Evolutionary conservation across 2,329 filamentous ascomycete species (phyloP), one percentile per base, ranked within the genome.

Genomic region (Monosporascus sp.): DNA sequence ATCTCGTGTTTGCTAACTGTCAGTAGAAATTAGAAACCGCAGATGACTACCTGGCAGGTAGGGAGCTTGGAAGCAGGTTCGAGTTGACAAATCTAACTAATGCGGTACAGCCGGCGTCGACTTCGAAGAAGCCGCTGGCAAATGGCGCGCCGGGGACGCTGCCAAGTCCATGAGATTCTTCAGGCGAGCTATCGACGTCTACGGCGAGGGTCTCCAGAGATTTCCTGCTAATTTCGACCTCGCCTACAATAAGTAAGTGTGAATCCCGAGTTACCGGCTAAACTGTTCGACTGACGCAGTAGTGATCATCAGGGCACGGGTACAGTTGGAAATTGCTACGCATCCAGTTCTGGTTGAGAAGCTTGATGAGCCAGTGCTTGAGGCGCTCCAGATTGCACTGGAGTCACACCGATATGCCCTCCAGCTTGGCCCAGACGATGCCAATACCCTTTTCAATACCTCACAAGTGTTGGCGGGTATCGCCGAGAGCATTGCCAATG

Each of bases 131-230:
- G 83, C 83, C 5, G 87, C 85, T 7, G 85, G 87, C 57, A 91
- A 91, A 77, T 89, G 86, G 83, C 78, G 86, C 49, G 85, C 80
- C 38, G 87, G 87, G 22, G 87, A 91, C 66, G 78, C 84, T 20
- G 80, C 76, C 48, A 90, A 89, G 64, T 73, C 73, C 0, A 61
- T 72, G 50, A 65, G 74, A 47, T 83, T 83, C 60, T 84, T 82
- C 64, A 76, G 83, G 58, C 75, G 85, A 56, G 87, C 87, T 14
- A 78, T 89, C 50, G 79, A 87, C 50, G 76, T 78, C 45, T 91
- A 90, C 63, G 79, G 84, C 57, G 77, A 81, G 51, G 87, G 84
- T 14, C 65, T 90, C 35, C 71, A 72, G 48, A 81, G 75, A 55
- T 84, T 82, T 64, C 84, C 86, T 2, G 64, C 66, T 9, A 84